Percentiles rank a stretch among this genome's conserved stretches.
Conservation (phyloP, 2,329 filamentous ascomycete species). For the Microdochium trichocladiopsis region DNA sequence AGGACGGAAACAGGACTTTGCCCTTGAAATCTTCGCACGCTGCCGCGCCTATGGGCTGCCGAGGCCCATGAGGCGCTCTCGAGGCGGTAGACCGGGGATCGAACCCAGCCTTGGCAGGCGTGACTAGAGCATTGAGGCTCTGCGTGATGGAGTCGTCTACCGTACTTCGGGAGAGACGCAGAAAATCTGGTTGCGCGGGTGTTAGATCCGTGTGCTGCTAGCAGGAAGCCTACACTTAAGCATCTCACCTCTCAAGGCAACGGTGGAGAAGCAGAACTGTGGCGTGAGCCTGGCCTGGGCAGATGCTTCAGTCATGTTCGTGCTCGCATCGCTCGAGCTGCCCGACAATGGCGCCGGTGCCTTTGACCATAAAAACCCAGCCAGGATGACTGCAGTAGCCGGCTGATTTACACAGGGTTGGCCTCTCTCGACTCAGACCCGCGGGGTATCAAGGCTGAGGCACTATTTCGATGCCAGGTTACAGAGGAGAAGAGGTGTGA, state of each 20-base stretch:
- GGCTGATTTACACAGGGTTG: background rate
- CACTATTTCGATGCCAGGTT: no score
- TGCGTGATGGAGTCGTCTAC: conserved; percentile 93
- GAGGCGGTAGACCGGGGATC: conserved; percentile 71
- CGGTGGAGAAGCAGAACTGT: conserved; percentile 72
- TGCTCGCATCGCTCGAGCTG: conserved; percentile 6
- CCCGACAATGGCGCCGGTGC: conserved; percentile 15
- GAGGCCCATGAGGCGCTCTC: conserved; percentile 43
- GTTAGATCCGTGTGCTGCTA: background rate
- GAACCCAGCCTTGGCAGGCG: conserved; percentile 65
- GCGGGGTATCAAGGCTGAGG: background rate
- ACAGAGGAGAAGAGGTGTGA: no score
- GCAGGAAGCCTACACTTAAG: background rate
- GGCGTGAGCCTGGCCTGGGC: conserved; percentile 52
- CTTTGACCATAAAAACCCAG: conserved; percentile 17
- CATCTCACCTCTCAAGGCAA: conserved; percentile 57
- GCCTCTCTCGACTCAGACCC: no score
- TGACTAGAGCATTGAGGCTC: conserved; percentile 83
- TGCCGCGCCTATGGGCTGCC: conserved; percentile 47
- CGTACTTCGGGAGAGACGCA: conserved; percentile 73
- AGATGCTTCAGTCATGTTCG: conserved; percentile 38
- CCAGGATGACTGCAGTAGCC: background rate
- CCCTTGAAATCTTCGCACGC: conserved; percentile 70
- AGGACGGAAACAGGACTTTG: conserved; percentile 76
- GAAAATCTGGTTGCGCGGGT: conserved; percentile 61